Evolutionary conservation across 768 basidiomycete species (phyloP), one percentile per base, ranked within the genome.

Genomic region (Lanmaoa pseudosensibilis): DNA sequence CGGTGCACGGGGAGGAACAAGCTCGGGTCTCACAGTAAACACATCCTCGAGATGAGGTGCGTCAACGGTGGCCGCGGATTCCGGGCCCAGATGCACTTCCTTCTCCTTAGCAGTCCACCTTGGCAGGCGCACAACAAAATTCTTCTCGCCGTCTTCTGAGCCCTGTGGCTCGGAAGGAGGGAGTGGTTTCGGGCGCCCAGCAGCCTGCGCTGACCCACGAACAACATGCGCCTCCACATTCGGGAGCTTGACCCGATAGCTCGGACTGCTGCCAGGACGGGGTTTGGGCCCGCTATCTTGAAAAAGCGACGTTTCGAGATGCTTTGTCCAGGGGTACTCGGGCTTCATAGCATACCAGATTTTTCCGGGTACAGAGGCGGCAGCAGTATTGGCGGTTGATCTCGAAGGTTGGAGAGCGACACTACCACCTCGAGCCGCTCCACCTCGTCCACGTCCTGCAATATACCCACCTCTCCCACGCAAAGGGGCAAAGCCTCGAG

Each of bases 281-380:
- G 83, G 77, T 65, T 85, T 86, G 25, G 83, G 74, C 25, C 80
- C 71, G 16, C 77, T 64, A 48, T 91, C 88, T 48, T 82, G 79
- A 73, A 85, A 86, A 18, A 92, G 83, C 69, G 84, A 88, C 3
- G 78, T 80, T 64, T 92, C 90, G 61, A 86, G 83, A 52, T 91
- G 88, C 66, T 91, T 92, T 10, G 91, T 92, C 90, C 90, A 92
- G 63, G 85, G 79, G 44, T 80, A 80, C 65, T 93, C 91, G 10
- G 90, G 90, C 68, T 89, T 91, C 81, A 83, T 82, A 9, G 80
- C 73, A 65, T 81, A 91, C 83, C 89, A 89, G 41, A 81, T 77
- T 47, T 83, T 83, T 18, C 77, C 80, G n/a, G 67, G 62, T 23
- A 63, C 33, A 56, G 65, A 62, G 33, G 68, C 54, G 10, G 62